These are phyloP conservation scores for Capronia epimyces DNA, from an alignment of 2,329 filamentous ascomycete species.

Conservation along the genomic window DNA sequence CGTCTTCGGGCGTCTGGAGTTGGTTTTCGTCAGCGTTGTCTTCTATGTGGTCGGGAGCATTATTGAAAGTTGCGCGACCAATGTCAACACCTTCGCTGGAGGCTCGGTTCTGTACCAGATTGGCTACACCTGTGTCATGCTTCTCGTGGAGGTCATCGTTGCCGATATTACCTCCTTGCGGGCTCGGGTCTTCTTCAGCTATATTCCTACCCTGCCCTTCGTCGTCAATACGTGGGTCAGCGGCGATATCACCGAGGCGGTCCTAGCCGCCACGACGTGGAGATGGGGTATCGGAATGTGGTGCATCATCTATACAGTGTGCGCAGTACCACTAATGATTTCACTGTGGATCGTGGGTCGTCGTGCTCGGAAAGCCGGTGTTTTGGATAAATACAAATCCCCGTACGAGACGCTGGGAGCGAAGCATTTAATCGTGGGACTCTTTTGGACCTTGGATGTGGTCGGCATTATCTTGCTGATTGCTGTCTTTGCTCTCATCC, in stretches of 20 bases:
- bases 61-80: conserved; percentile 49
- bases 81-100: conserved; percentile 50
- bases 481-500: conserved; percentile 48
- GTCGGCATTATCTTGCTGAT: conserved; percentile 51
- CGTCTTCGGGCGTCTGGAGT: conserved; percentile 57
- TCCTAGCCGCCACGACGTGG: conserved; percentile 51
- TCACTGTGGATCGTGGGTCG: conserved; percentile 48
- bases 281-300: conserved; percentile 62
- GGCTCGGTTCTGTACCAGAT: conserved; percentile 59
- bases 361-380: conserved; percentile 50
- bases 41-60: conserved; percentile 55
- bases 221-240: conserved; percentile 61
- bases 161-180: conserved; percentile 60
- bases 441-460: conserved; percentile 55
- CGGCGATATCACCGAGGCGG: conserved; percentile 51
- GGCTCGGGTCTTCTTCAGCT: conserved; percentile 60
- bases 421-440: conserved; percentile 36
- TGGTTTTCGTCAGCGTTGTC: conserved; percentile 51
- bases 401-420: conserved; percentile 42
- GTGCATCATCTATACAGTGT: conserved; percentile 55
- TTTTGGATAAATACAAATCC: conserved; percentile 43
- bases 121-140: conserved; percentile 57
- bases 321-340: conserved; percentile 51
- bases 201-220: conserved; percentile 56
- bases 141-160: conserved; percentile 60